Base-by-base conservation (phyloP, 208 protist species). In the Trypanosoma grayi region DNA sequence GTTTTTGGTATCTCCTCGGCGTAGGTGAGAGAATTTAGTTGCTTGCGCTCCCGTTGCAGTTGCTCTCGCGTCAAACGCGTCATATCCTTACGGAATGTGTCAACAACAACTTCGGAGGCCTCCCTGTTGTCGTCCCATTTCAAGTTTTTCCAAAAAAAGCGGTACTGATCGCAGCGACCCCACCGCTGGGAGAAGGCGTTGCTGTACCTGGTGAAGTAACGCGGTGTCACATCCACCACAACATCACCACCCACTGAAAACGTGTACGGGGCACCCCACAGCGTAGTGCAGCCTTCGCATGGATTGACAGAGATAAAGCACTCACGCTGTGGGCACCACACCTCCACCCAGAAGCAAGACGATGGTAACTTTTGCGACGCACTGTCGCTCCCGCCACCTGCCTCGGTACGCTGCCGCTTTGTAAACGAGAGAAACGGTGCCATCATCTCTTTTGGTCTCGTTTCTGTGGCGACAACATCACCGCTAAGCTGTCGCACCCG, bases 341-440 rank as follows among this genome's bases (percentile, higher is more conserved):
- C 90, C 57, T 96, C 87, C 16, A 84, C 73, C 90, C 90, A 96
- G 54, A 87, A 91, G 60, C 82, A 93, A 31, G 83, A 91, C 9
- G 71, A 81, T 14, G 83, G 85, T 9, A 86, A 53, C 45, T 80
- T 85, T 53, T 79, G 73, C 0, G 79, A 81, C 9, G 67, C 18
- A 45, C 67, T 40, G 20, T 75, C 66, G 39, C 13, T 39, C 30
- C 69, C 50, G 8, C n/a, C 51, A 13, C 34, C 40, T 51, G 20
- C 48, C 39, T 62, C 41, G 18, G 27, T 39, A 34, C 27, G 58
- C 16, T 39, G 46, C 8, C 37, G 51, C 44, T 66, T 81, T 70
- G 30, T 70, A 48, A n/a, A 58, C 7, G 44, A 13, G 13, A 41
- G 11, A 67, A 64, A 73, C 36, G 66, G 77, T 80, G 47, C 79